Conservation (phyloP, 2,329 filamentous ascomycete species). For the Arthrocladium fulminans region DNA sequence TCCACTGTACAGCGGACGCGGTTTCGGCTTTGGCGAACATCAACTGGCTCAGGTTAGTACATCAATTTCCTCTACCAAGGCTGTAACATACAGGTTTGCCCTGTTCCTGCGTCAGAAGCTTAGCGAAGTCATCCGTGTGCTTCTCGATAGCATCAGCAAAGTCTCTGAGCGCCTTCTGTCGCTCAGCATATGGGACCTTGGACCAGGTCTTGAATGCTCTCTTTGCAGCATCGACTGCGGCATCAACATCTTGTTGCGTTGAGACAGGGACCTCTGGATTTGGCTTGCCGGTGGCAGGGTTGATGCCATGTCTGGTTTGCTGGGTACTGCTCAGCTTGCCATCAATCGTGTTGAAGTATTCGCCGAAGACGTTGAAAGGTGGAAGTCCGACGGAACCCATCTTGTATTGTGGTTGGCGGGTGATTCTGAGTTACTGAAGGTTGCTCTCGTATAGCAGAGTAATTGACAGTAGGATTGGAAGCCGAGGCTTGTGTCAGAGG, state of each 20-base stretch:
- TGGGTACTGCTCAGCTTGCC: conserved; percentile 39
- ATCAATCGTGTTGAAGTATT: conserved; percentile 30
- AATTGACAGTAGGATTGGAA: background rate
- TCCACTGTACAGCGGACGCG: conserved; percentile 17
- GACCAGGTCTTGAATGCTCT: conserved; percentile 43
- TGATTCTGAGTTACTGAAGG: too few species aligned
- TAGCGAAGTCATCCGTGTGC: conserved; percentile 29
- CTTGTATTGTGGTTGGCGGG: background rate
- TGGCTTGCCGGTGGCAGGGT: conserved; percentile 43
- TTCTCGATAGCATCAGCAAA: conserved; percentile 30
- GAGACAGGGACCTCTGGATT: conserved; percentile 45
- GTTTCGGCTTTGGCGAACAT: conserved; percentile 18
- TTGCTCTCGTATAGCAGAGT: background rate
- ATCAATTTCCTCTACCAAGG: background rate
- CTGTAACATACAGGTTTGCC: conserved; percentile 29
- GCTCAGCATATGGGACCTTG: conserved; percentile 27
- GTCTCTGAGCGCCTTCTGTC: conserved; percentile 26
- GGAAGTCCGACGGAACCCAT: conserved; percentile 7
- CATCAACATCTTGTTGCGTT: conserved; percentile 42
- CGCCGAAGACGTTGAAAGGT: conserved; percentile 5
- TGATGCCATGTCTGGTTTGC: conserved; percentile 41
- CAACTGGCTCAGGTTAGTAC: conserved; percentile 8
- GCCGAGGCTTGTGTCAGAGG: background rate
- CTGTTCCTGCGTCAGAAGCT: conserved; percentile 36
- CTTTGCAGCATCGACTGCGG: conserved; percentile 41